Percentiles rank a stretch among this genome's conserved stretches.
These are phyloP conservation scores for Aspergillus sp. DNA, from an alignment of 2,329 filamentous ascomycete genomes.

Conservation along the genomic window DNA sequence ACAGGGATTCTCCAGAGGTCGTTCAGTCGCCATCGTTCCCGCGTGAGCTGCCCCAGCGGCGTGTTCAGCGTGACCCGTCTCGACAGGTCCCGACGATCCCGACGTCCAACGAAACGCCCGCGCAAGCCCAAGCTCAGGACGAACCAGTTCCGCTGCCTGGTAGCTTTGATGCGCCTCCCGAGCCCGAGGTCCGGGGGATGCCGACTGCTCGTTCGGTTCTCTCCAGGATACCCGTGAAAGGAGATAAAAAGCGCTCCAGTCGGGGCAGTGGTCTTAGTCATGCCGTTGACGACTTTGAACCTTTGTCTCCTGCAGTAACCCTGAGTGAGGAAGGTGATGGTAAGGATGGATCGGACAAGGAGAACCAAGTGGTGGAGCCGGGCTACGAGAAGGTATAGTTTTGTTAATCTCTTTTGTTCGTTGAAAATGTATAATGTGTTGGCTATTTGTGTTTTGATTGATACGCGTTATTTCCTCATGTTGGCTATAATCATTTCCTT, in stretches of 20 bases:
- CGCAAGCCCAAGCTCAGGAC: slow-evolving; percentile 10
- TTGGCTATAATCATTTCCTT: too few species aligned
- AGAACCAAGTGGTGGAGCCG: slow-evolving; percentile 22
- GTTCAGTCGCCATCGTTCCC: too few species aligned
- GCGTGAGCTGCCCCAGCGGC: too few species aligned
- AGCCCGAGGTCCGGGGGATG: background rate
- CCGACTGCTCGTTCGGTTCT: background rate
- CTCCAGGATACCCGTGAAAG: background rate
- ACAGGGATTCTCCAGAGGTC: too few species aligned
- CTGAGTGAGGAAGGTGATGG: slow-evolving; percentile 6
- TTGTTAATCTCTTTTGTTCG: slow-evolving; percentile 9
- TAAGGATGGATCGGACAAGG: slow-evolving; percentile 22
- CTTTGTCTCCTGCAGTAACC: slow-evolving; percentile 10
- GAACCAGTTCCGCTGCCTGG: slow-evolving; percentile 26
- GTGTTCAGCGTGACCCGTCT: background rate
- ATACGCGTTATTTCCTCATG: slow-evolving; percentile 1
- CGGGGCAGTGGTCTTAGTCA: too few species aligned
- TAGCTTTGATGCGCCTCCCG: slow-evolving; percentile 18
- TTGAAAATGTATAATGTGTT: slow-evolving; percentile 8
- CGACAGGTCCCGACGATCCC: background rate
- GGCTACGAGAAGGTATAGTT: slow-evolving; percentile 33
- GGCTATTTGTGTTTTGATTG: slow-evolving; percentile 21
- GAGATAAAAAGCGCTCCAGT: slow-evolving; percentile 10
- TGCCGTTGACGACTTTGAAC: too few species aligned
- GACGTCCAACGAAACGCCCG: too few species aligned